phyloP scores from a whole-genome alignment of 352 stramenopile genomes.

The Phytophthora palmivora region DNA sequence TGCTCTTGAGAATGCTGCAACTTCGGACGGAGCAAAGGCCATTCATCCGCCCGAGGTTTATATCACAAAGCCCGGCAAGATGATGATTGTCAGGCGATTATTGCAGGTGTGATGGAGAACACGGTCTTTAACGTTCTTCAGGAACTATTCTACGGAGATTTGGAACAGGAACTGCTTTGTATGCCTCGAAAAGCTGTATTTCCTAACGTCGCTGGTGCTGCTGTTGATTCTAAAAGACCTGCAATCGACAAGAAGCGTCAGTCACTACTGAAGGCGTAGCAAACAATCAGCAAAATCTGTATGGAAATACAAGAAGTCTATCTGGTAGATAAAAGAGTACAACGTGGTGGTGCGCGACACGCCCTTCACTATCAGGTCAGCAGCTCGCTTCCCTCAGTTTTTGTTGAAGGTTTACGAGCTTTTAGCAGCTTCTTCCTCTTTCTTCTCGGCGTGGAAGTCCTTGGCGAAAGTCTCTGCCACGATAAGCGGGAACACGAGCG shows the following conservation, averaged over 20 bases:
- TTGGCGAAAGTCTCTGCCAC: conserved; percentile 99
- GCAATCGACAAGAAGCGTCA: conserved; percentile 14
- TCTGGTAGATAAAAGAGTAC: conserved; percentile 47
- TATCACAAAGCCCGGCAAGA: conserved; percentile 45
- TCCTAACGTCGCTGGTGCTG: conserved; percentile 17
- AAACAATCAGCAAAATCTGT: conserved; percentile 14
- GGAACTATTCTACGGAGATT: conserved; percentile 81
- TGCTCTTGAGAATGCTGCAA: conserved; percentile 27
- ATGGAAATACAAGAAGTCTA: conserved; percentile 32
- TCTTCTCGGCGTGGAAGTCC: conserved; percentile 79
- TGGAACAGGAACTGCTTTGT: conserved; percentile 73
- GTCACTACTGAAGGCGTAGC: conserved; percentile 21
- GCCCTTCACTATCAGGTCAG: conserved; percentile 36
- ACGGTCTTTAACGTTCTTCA: conserved; percentile 85
- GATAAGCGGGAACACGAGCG: conserved; percentile 98
- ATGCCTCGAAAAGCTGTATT: conserved; percentile 70
- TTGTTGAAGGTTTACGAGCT: conserved; percentile 26
- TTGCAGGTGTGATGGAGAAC: conserved; percentile 74
- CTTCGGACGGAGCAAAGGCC: conserved; percentile 10
- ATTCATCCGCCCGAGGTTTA: conserved; percentile 15
- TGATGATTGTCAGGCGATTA: conserved; percentile 74
- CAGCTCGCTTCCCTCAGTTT: conserved; percentile 26
- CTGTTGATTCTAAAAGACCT: conserved; percentile 13
- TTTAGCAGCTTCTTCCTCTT: conserved; percentile 32
- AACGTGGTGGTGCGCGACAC: conserved; percentile 32